Percentiles rank a stretch among this genome's conserved stretches.
Conservation (phyloP, 345 rosid genomes). For the Corchorus olitorius region DNA sequence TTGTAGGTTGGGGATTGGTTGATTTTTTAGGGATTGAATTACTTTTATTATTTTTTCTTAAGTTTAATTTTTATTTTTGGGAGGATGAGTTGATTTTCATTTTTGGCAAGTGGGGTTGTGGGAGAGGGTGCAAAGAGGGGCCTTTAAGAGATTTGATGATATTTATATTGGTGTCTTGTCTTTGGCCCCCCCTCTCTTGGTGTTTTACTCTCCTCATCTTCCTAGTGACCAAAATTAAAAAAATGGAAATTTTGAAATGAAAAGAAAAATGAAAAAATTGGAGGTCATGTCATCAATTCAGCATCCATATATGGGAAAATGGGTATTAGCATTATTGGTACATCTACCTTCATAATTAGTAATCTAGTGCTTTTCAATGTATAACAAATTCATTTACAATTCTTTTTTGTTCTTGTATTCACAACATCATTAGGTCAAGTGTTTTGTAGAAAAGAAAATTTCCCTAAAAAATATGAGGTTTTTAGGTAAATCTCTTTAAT, state of each 20-base stretch:
- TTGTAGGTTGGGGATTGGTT: constrained; percentile 14
- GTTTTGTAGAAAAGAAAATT: not conserved
- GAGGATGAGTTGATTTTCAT: not conserved
- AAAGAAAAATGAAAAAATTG: no score
- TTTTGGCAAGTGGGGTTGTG: constrained; percentile 26
- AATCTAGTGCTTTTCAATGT: not conserved
- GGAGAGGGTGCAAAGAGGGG: not conserved
- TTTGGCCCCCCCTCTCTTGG: constrained; percentile 16
- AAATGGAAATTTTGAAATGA: not conserved
- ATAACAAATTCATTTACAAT: no score
- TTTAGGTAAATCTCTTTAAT: no score
- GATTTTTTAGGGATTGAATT: not conserved
- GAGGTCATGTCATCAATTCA: not conserved
- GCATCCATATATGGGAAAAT: not conserved
- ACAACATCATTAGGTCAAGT: no score
- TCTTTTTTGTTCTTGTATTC: no score
- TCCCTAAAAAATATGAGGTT: not conserved
- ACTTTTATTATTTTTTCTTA: not conserved
- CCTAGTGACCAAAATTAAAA: constrained; percentile 18
- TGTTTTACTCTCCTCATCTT: constrained; percentile 13
- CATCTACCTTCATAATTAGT: not conserved
- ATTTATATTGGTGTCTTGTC: constrained; percentile 41
- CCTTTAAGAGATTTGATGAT: constrained; percentile 20
- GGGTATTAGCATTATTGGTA: not conserved
- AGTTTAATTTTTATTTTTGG: not conserved